These are phyloP conservation scores for Rachicladosporium sp. DNA, from an alignment of 2,329 filamentous ascomycete species.

Conservation along the genomic window DNA sequence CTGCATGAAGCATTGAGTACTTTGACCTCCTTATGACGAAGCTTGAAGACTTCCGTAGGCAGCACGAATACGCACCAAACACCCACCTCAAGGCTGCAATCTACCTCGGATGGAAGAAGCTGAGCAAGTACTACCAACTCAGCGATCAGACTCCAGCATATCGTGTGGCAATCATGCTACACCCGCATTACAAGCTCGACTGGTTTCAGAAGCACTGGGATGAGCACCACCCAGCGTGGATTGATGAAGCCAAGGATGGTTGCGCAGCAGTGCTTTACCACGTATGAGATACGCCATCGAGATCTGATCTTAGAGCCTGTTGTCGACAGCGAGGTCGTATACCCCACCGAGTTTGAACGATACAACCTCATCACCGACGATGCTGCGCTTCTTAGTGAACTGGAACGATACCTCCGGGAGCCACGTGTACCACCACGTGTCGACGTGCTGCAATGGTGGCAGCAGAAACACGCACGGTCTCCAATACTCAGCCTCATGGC, in stretches of 20 bases:
- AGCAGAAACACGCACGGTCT: no score
- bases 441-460: no score
- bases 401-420: no score
- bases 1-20: neutral
- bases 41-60: neutral
- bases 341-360: no score
- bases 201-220: constrained; percentile 1
- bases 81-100: neutral
- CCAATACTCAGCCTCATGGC: neutral
- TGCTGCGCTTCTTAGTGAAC: no score
- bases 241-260: neutral
- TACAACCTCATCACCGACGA: no score
- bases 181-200: constrained; percentile 3
- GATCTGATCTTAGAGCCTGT: no score
- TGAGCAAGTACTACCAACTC: constrained; percentile 3
- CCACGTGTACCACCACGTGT: no score
- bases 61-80: no score
- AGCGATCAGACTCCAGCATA: constrained; percentile 2
- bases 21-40: neutral
- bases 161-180: constrained; percentile 3
- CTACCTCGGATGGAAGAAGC: constrained; percentile 4
- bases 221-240: neutral
- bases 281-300: no score
- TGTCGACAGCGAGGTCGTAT: no score
- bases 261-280: no score